A percentile compares a stretch with the other conserved stretches of the same genome.
phyloP scores from a whole-genome alignment of 2,329 filamentous ascomycete species.

The Colletotrichum neosansevieriae region DNA sequence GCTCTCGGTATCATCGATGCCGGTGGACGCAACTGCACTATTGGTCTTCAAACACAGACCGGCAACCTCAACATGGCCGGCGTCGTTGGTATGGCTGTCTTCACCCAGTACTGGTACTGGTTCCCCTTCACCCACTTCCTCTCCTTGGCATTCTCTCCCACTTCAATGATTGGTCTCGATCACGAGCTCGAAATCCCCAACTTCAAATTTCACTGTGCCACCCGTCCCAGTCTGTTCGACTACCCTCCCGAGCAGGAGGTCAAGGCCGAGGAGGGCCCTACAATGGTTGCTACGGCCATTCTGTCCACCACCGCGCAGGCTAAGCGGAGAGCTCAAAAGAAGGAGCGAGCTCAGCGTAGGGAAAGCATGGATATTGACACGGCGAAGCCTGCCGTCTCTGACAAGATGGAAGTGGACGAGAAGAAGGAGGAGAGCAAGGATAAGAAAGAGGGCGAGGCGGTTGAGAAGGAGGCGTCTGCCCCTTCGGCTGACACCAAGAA shows the following conservation, averaged over 20 bases:
- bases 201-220: conserved; percentile 96
- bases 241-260: conserved; percentile 97
- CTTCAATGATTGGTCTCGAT: conserved; percentile 93
- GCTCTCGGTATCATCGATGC: conserved; percentile 98
- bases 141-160: conserved; percentile 95
- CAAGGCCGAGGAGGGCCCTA: conserved; percentile 92
- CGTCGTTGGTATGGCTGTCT: conserved; percentile 97
- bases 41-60: conserved; percentile 96
- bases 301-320: conserved; percentile 97
- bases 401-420: conserved; percentile 91
- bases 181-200: conserved; percentile 92
- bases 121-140: conserved; percentile 99
- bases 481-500: conserved; percentile 76
- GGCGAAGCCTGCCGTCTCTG: conserved; percentile 69
- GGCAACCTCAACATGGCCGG: conserved; percentile 99
- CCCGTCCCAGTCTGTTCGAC: conserved; percentile 94
- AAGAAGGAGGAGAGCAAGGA: conserved; percentile 72
- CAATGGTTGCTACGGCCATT: conserved; percentile 94
- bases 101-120: conserved; percentile 99
- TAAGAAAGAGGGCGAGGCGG: conserved; percentile 64
- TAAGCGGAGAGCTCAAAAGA: conserved; percentile 92
- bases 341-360: conserved; percentile 87
- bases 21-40: conserved; percentile 97
- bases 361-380: conserved; percentile 97
- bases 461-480: conserved; percentile 66